Conservation (phyloP, 169 alveolate genomes). For the Cryptosporidium meleagridis region DNA sequence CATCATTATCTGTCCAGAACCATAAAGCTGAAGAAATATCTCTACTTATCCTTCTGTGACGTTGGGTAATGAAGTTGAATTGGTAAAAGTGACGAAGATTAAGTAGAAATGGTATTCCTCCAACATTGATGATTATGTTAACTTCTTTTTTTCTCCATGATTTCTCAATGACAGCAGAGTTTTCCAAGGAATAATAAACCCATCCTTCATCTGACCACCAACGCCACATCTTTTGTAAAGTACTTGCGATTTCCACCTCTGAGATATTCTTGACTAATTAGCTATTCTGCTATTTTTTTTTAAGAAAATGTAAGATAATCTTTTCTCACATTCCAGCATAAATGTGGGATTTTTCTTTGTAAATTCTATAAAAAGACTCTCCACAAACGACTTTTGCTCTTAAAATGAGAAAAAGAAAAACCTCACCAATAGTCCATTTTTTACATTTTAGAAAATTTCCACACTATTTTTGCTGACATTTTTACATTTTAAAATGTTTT, state of each 20-base stretch:
- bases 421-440: conserved; percentile 53
- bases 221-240: conserved; percentile 64
- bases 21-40: conserved; percentile 71
- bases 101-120: conserved; percentile 67
- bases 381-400: neutral
- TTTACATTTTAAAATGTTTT: neutral
- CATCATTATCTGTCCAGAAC: conserved; percentile 71
- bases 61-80: conserved; percentile 69
- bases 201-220: conserved; percentile 76
- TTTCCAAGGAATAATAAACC: conserved; percentile 68
- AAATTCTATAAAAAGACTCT: conserved; percentile 17
- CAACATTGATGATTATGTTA: conserved; percentile 64
- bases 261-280: neutral
- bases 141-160: conserved; percentile 72
- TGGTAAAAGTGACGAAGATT: conserved; percentile 73
- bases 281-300: neutral
- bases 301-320: neutral
- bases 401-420: conserved; percentile 13
- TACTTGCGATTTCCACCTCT: conserved; percentile 27
- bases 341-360: conserved; percentile 20
- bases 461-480: conserved; percentile 53
- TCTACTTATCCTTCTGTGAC: conserved; percentile 72
- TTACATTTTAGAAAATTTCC: neutral
- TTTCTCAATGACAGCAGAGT: conserved; percentile 70
- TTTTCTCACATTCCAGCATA: neutral